Base-by-base conservation (phyloP, 2,329 filamentous ascomycete genomes). In the Talaromyces marneffei region DNA sequence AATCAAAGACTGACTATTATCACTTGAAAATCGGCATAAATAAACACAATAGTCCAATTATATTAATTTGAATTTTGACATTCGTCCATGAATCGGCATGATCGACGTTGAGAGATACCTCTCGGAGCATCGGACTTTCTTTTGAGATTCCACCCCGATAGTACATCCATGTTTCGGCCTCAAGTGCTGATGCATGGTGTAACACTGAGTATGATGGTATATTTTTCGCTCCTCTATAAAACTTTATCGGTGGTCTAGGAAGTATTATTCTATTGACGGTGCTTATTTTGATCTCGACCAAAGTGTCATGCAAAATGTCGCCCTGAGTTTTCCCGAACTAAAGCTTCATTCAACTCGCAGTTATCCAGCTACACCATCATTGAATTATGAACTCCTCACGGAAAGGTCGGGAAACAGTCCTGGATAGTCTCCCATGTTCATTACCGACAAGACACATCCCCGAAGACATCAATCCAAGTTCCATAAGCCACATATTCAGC, bases 391-490 rank as follows among this genome's bases (percentile, higher is more conserved):
- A 46, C 3, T 25, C 23, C 23, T n/a, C 42, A 16, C 42, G 5
- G 4, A 46, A 7, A 2, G 12, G 16, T n/a, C 20, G 27, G 5
- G 50, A 25, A 16, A 59, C 42, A 29, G 40, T 62, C 16, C 25
- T 67, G 27, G 61, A 67, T 50, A 57, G 29, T 20, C 63, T 70
- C 37, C 66, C 66, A 12, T 66, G 67, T 20, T 58, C 44, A 16
- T 46, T 70, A 48, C 68, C 68, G 6, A 42, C 64, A 4, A 53
- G 60, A 14, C 25, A 62, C 14, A 39, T 69, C 20, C 65, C 65
- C 16, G 29, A 62, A 10, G 54, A 66, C 57, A 56, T 65, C 53
- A 57, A 66, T 53, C 35, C 63, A 9, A 50, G 53, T 14, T 23
- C 56, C 5, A 57, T 63, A 23, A 60, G 57, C 16, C 40, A 33